These are phyloP conservation scores for Escallonia rubra DNA, from an alignment of 129 eudicot genomes.

Conservation along the genomic window DNA sequence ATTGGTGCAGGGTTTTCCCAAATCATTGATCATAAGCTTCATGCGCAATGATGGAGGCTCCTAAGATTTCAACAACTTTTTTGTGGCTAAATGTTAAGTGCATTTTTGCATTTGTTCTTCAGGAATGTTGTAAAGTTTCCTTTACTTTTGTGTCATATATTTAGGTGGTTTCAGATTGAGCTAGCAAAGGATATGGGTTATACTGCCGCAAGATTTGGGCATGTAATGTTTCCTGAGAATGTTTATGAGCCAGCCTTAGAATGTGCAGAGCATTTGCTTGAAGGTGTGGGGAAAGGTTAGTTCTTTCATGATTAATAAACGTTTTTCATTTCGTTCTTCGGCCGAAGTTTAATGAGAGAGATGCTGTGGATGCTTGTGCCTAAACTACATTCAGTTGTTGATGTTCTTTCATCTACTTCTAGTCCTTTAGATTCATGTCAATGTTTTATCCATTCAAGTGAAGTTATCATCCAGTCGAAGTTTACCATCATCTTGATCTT, in stretches of 20 bases:
- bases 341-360: background rate
- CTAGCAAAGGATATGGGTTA: conserved; percentile 91
- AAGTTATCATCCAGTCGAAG: no score
- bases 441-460: no score
- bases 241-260: conserved; percentile 94
- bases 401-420: no score
- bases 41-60: no score
- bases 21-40: no score
- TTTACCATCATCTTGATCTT: no score
- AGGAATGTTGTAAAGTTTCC: conserved; percentile 27
- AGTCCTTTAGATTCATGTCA: no score
- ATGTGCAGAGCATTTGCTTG: conserved; percentile 86
- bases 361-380: no score
- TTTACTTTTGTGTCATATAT: conserved; percentile 31
- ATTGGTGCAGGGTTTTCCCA: no score
- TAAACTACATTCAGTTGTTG: no score
- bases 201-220: conserved; percentile 96
- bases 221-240: conserved; percentile 98
- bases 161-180: conserved; percentile 97
- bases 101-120: conserved; percentile 3
- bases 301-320: background rate
- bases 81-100: no score
- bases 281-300: conserved; percentile 93
- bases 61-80: no score
- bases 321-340: background rate